Conservation (phyloP, 2,329 filamentous ascomycete species). For the Fusarium euwallaceae region DNA sequence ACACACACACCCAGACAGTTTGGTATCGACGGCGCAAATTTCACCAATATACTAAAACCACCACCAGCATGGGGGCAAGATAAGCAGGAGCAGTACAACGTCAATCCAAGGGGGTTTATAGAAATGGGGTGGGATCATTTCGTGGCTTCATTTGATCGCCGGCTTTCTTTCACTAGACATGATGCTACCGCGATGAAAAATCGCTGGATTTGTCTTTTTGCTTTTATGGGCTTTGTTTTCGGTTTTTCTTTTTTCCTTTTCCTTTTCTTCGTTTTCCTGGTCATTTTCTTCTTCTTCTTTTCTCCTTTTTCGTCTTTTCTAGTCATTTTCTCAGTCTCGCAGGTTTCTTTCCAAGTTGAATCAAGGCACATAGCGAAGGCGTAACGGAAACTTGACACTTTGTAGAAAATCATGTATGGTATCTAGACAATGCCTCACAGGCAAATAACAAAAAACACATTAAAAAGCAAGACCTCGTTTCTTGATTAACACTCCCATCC, state of each 20-base stretch:
- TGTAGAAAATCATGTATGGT: background rate
- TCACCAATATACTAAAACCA: background rate
- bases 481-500: background rate
- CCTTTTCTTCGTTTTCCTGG: background rate
- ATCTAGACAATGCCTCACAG: background rate
- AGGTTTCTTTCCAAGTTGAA: background rate
- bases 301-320: background rate
- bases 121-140: background rate
- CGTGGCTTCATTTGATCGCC: background rate
- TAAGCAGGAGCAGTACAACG: background rate
- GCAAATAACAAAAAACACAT: background rate
- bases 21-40: background rate
- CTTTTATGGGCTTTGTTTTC: background rate
- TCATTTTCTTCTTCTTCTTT: background rate
- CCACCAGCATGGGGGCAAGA: background rate
- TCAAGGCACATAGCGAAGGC: background rate
- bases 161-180: background rate
- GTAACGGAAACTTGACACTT: background rate
- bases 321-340: background rate
- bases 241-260: background rate
- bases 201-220: no score
- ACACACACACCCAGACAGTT: background rate
- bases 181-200: no score
- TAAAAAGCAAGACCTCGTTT: background rate
- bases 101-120: background rate